Conservation (phyloP, 306 rosid species). For the Trifolium pratense region DNA sequence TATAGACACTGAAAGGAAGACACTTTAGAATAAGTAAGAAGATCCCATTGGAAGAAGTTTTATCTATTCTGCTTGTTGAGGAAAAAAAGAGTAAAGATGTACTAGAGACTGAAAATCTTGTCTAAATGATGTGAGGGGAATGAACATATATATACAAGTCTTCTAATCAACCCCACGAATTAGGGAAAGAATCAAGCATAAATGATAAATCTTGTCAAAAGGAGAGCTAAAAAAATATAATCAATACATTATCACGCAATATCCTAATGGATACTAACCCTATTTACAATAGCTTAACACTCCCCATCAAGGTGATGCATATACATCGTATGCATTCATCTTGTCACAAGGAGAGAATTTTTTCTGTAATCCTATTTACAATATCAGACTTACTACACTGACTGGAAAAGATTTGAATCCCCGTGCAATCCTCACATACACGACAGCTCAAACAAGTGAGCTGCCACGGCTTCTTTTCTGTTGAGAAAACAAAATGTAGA, state of each 20-base stretch:
- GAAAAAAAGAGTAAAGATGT: not conserved
- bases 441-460: not conserved
- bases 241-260: not conserved
- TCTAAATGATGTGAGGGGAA: not conserved
- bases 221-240: not conserved
- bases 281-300: not conserved
- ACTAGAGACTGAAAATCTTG: not conserved
- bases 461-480: not conserved
- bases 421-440: not conserved
- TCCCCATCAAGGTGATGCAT: not conserved
- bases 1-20: constrained; percentile 32
- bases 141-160: not conserved
- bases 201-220: not conserved
- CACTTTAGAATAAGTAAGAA: constrained; percentile 9
- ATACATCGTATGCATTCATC: not conserved
- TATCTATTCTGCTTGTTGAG: constrained; percentile 6
- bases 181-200: not conserved
- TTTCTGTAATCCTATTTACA: not conserved
- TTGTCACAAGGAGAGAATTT: not conserved
- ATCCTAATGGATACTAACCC: not conserved
- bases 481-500: constrained; percentile 19
- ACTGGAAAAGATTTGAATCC: not conserved
- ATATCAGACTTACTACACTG: constrained; percentile 2
- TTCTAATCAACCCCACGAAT: not conserved
- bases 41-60: constrained; percentile 23